phyloP scores from a whole-genome alignment of 2,329 filamentous ascomycete species.

The Venturia oleaginea region DNA sequence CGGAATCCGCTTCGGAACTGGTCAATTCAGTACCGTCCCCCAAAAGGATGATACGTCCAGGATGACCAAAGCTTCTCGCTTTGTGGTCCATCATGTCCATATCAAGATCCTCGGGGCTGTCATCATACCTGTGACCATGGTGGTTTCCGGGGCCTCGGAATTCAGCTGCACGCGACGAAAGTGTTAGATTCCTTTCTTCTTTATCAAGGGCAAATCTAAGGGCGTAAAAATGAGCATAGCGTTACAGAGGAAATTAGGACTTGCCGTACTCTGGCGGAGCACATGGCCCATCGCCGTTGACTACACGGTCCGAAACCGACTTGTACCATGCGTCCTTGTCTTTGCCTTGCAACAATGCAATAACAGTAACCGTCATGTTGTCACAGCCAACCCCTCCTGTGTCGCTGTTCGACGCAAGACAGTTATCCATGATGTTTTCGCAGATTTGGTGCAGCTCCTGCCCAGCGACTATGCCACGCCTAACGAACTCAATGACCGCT shows the following conservation, averaged over 20 bases:
- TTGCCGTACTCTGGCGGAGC: conserved; percentile 99
- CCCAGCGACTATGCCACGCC: conserved; percentile 91
- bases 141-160: conserved; percentile 76
- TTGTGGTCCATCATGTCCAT: conserved; percentile 37
- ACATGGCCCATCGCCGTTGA: conserved; percentile 94
- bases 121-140: conserved; percentile 60
- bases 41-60: conserved; percentile 16
- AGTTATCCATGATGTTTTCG: conserved; percentile 99
- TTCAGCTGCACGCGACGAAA: conserved; percentile 52
- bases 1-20: conserved; percentile 8
- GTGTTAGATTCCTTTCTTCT: conserved; percentile 26
- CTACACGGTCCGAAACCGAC: conserved; percentile 84
- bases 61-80: conserved; percentile 38
- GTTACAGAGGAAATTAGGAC: conserved; percentile 33
- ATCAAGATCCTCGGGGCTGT: conserved; percentile 55
- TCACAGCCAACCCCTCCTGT: conserved; percentile 96
- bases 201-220: conserved; percentile 17
- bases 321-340: conserved; percentile 98
- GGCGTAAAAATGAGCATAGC: conserved; percentile 8
- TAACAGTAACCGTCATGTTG: conserved; percentile 97
- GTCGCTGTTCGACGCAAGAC: conserved; percentile 92
- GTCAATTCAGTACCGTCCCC: conserved; percentile 16
- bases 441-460: conserved; percentile 92
- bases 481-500: conserved; percentile 92
- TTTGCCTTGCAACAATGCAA: conserved; percentile 84